Evolutionary conservation across 2,329 filamentous ascomycete species (phyloP).

Genomic region (Epichloe sp.): DNA sequence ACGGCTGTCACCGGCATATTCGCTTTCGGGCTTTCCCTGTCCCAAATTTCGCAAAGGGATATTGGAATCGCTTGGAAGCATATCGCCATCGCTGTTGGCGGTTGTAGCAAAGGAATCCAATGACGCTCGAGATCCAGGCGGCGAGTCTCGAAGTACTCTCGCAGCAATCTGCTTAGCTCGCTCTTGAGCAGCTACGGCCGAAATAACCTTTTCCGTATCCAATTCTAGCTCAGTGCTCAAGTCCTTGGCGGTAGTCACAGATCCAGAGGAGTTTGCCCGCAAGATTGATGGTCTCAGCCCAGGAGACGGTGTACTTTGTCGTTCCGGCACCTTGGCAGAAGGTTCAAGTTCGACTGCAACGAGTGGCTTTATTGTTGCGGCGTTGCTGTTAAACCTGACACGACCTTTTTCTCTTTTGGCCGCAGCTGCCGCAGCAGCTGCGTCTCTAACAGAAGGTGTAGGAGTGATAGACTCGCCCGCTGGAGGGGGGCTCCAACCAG

Average conservation of each 20-base stretch:
- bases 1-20: background rate
- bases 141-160: constrained; percentile 24
- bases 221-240: constrained; percentile 14
- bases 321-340: background rate
- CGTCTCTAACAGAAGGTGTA: background rate
- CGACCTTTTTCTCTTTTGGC: constrained; percentile 32
- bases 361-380: constrained; percentile 19
- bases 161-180: constrained; percentile 29
- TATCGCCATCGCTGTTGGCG: constrained; percentile 15
- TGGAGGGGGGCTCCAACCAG: background rate
- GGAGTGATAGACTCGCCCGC: background rate
- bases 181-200: constrained; percentile 30
- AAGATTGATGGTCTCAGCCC: constrained; percentile 29
- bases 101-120: constrained; percentile 23
- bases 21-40: background rate
- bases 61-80: constrained; percentile 10
- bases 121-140: constrained; percentile 22
- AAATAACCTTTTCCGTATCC: constrained; percentile 14
- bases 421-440: background rate
- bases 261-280: constrained; percentile 28
- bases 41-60: constrained; percentile 22
- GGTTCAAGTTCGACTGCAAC: constrained; percentile 7
- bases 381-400: constrained; percentile 35
- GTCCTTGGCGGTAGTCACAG: constrained; percentile 17
- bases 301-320: constrained; percentile 7